These are phyloP conservation scores for Leptomonas pyrrhocoris DNA, from an alignment of 208 protist genomes.

Conservation along the genomic window DNA sequence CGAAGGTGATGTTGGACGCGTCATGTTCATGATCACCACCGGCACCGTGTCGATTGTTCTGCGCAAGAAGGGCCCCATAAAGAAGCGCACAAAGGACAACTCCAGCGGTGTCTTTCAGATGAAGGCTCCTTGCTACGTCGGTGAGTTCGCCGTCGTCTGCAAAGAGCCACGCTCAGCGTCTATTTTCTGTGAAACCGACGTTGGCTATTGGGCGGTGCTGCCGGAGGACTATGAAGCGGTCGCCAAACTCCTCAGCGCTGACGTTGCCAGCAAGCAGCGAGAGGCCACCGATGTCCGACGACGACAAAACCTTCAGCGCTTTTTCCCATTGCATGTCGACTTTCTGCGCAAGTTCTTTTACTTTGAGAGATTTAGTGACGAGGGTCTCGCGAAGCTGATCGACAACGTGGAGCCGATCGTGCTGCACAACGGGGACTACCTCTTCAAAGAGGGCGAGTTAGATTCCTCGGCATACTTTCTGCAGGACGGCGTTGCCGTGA, in stretches of 20 bases:
- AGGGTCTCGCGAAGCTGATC: constrained; percentile 57
- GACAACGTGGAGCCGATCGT: constrained; percentile 81
- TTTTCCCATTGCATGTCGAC: constrained; percentile 78
- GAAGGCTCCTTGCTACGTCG: constrained; percentile 85
- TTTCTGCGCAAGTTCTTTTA: constrained; percentile 80
- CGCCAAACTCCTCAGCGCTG: constrained; percentile 64
- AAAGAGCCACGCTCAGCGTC: constrained; percentile 87
- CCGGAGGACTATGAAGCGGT: constrained; percentile 88
- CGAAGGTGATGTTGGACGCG: constrained; percentile 86
- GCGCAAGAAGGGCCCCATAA: constrained; percentile 67
- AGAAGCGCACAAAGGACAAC: constrained; percentile 79
- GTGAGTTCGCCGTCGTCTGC: constrained; percentile 89
- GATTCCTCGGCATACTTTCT: constrained; percentile 89
- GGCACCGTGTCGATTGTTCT: constrained; percentile 75
- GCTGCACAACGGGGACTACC: constrained; percentile 77
- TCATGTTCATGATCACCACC: constrained; percentile 89
- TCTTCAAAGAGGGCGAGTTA: constrained; percentile 62
- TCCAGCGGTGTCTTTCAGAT: constrained; percentile 71
- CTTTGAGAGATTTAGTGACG: constrained; percentile 78
- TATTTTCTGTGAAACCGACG: constrained; percentile 85
- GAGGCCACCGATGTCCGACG: constrained; percentile 86
- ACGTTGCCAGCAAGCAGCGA: constrained; percentile 79
- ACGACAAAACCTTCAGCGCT: constrained; percentile 79
- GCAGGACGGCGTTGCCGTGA: constrained; percentile 73
- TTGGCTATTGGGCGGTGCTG: constrained; percentile 78